phyloP scores from a whole-genome alignment of 2,329 filamentous ascomycete species.

The Nectriaceae sp. region DNA sequence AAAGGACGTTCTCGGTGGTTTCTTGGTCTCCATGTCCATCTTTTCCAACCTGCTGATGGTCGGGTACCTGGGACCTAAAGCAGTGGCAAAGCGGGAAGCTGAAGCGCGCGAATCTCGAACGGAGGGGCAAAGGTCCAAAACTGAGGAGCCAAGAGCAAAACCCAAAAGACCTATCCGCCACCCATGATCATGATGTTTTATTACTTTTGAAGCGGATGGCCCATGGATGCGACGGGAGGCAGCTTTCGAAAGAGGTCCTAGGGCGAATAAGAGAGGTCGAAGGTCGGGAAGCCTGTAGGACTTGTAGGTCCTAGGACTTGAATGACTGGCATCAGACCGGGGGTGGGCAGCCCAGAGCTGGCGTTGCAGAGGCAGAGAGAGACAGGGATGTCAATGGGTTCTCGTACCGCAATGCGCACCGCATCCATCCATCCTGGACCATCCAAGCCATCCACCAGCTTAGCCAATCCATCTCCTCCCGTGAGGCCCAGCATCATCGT shows the following conservation, averaged over 20 bases:
- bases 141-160: neutral
- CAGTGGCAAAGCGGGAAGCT: neutral
- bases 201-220: conserved; percentile 17
- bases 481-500: too few species aligned
- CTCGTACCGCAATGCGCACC: neutral
- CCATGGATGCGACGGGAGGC: conserved; percentile 24
- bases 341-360: conserved; percentile 1
- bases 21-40: conserved; percentile 33
- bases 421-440: too few species aligned
- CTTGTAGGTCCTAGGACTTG: conserved; percentile 31
- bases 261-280: conserved; percentile 26
- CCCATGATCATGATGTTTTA: conserved; percentile 28
- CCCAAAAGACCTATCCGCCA: conserved; percentile 20
- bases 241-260: conserved; percentile 28
- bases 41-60: neutral
- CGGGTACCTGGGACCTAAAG: neutral
- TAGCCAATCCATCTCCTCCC: too few species aligned
- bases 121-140: neutral
- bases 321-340: conserved; percentile 7
- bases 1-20: conserved; percentile 23
- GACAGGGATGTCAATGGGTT: neutral
- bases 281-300: conserved; percentile 24
- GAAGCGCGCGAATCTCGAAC: neutral
- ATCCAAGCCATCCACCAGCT: too few species aligned
- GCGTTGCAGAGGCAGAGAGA: neutral